Evolutionary conservation across 1,284 basidiomycete species (phyloP).

Genomic region (Leccinum holopus): DNA sequence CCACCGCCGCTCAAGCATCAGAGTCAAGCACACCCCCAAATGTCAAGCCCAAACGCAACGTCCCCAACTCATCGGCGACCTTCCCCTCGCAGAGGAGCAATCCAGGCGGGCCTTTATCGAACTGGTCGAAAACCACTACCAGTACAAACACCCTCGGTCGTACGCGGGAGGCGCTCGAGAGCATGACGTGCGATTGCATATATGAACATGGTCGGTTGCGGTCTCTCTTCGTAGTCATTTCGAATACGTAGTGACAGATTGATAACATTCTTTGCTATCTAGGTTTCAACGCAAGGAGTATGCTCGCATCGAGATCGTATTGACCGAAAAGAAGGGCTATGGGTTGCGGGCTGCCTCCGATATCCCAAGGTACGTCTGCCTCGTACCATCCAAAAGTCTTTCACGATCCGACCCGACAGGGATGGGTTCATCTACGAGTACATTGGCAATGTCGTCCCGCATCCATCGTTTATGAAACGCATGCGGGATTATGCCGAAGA

Average conservation of each 20-base stretch:
- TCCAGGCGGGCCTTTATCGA: slow-evolving; percentile 77
- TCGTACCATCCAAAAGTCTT: not conserved
- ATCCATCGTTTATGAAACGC: slow-evolving; percentile 84
- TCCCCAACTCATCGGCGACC: slow-evolving; percentile 72
- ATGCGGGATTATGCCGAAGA: slow-evolving; percentile 94
- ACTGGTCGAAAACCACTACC: slow-evolving; percentile 82
- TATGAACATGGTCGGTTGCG: slow-evolving; percentile 72
- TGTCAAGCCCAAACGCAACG: slow-evolving; percentile 33
- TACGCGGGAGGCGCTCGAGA: slow-evolving; percentile 85
- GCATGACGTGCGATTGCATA: slow-evolving; percentile 90
- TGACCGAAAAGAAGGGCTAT: slow-evolving; percentile 95
- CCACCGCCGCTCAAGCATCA: slow-evolving; percentile 29
- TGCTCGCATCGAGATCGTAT: slow-evolving; percentile 85
- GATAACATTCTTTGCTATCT: slow-evolving; percentile 9
- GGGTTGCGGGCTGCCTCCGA: slow-evolving; percentile 79
- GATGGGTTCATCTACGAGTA: slow-evolving; percentile 98
- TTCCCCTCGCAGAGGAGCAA: slow-evolving; percentile 72
- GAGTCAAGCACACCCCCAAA: slow-evolving; percentile 32
- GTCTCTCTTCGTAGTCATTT: slow-evolving; percentile 24
- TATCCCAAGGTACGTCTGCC: slow-evolving; percentile 65
- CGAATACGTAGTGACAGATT: slow-evolving; percentile 28
- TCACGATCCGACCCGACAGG: slow-evolving; percentile 41
- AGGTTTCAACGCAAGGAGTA: slow-evolving; percentile 90
- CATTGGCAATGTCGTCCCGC: slow-evolving; percentile 93
- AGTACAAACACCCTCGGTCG: slow-evolving; percentile 85